Evolutionary conservation across 139 green algal species (phyloP).

Genomic region (Nannochloris sp.): DNA sequence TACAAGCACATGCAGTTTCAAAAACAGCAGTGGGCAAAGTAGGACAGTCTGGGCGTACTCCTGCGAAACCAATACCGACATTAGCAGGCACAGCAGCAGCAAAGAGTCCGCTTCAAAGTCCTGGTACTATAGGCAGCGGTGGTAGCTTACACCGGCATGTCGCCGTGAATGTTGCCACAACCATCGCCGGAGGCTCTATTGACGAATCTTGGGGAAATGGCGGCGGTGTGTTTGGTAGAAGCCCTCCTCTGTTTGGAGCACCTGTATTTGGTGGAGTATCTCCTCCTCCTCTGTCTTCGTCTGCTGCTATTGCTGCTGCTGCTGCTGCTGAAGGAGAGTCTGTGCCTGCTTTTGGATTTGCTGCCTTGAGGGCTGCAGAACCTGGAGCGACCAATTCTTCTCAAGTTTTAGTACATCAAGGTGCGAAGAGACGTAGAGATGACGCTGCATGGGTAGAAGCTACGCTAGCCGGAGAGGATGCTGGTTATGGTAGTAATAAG

Average conservation of each 20-base stretch:
- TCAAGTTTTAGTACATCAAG: too few relatives aligned
- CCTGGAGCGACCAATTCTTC: neutral
- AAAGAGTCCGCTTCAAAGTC: neutral
- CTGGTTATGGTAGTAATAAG: too few relatives aligned
- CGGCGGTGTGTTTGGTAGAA: neutral
- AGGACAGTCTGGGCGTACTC: neutral
- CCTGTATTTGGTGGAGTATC: neutral
- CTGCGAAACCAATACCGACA: neutral
- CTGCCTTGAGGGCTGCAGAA: neutral
- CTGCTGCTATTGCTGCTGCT: neutral
- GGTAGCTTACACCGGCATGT: neutral
- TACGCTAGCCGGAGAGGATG: constrained; percentile 1
- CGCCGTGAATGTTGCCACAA: neutral
- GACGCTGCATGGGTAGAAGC: constrained; percentile 14
- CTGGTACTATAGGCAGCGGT: neutral
- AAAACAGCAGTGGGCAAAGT: neutral
- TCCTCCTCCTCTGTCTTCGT: neutral
- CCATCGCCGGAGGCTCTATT: constrained; percentile 15
- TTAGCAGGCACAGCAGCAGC: neutral
- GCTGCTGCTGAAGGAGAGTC: neutral
- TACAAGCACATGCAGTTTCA: too few relatives aligned
- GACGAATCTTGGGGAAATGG: neutral
- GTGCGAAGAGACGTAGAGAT: constrained; percentile 2
- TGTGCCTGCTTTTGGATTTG: constrained; percentile 19
- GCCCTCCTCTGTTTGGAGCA: too few relatives aligned